Base-by-base conservation (phyloP, 352 stramenopile species). In the Chrysophaeum taylorii region DNA sequence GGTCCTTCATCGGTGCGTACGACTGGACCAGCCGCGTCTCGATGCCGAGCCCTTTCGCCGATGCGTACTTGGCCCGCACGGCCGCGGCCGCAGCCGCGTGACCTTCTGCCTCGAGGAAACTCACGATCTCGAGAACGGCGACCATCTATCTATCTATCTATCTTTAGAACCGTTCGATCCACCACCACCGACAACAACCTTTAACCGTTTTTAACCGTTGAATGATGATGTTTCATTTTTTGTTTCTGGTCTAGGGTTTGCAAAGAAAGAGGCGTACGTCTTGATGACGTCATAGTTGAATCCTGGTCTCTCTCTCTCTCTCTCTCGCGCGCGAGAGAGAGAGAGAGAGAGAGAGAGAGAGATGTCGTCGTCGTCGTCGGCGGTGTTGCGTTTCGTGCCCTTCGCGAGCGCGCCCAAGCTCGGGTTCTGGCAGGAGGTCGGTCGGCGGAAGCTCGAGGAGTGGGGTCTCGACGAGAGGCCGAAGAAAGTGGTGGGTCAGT, bases 1-100 rank as follows among this genome's bases (percentile, higher is more conserved):
- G 88, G 76, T 94, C 88, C 73, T 93, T 85, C 61, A 89, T 5
- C 33, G 57, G 57, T 36, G 57, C 57, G 57, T 66, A 35, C 14
- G 14, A 27, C 57, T 66, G 52, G 33, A 66, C 57, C 1, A 66
- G 36, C 36, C 57, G 31, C 9, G 57, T 66, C 36, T 66, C 57
- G 2, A 42, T 18, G 16, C 2, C 33, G 16, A 48, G 33, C 33
- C 2, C n/a, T 45, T 18, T 9, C 50, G 23, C 5, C 50, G 50
- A 1, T n/a, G 15, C 50, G 15, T 31, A 45, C 39, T 45, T 45
- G 39, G 12, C 39, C 12, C 9, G 39, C 39, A 45, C 39, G 12
- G 12, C 39, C 39, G 39, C 39, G 12, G 39, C 39, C 39, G 39
- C 39, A 21, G 12, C 39, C 39, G 12, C 21, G 39, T 45, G 39